Evolutionary conservation across 2,329 filamentous ascomycete species (phyloP).

Genomic region (Diatrype stigma): DNA sequence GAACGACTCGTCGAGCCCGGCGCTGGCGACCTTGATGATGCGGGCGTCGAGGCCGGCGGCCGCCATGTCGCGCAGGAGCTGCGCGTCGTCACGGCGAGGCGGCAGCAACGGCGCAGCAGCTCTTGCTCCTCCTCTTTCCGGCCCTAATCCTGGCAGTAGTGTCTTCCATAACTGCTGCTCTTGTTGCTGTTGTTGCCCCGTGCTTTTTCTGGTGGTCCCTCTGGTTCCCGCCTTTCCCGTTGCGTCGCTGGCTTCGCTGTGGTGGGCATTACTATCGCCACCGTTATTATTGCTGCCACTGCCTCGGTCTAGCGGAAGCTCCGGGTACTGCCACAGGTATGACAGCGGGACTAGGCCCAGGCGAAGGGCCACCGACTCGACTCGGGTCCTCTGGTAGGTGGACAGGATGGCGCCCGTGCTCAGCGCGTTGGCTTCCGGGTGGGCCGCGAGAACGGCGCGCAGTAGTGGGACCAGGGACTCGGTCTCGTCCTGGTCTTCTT

Average conservation of each 20-base stretch:
- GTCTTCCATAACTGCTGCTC: slow-evolving; percentile 36
- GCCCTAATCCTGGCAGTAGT: too few relatives aligned
- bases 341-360: slow-evolving; percentile 79
- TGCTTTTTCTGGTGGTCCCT: too few relatives aligned
- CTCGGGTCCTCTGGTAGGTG: slow-evolving; percentile 92
- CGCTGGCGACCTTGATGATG: slow-evolving; percentile 92
- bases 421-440: slow-evolving; percentile 81
- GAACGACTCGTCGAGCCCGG: slow-evolving; percentile 75
- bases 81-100: slow-evolving; percentile 40
- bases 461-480: slow-evolving; percentile 80
- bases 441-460: slow-evolving; percentile 56
- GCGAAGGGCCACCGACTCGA: slow-evolving; percentile 84
- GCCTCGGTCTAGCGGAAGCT: slow-evolving; percentile 50
- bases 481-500: slow-evolving; percentile 66
- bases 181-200: not conserved
- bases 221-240: too few relatives aligned
- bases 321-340: slow-evolving; percentile 88
- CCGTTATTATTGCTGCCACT: slow-evolving; percentile 15
- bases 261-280: slow-evolving; percentile 15
- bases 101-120: too few relatives aligned
- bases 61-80: slow-evolving; percentile 77
- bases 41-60: slow-evolving; percentile 75
- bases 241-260: too few relatives aligned
- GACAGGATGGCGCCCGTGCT: slow-evolving; percentile 90
- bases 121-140: too few relatives aligned